phyloP scores from a whole-genome alignment of 2,329 filamentous ascomycete species.

The Talaromyces amestolkiae region DNA sequence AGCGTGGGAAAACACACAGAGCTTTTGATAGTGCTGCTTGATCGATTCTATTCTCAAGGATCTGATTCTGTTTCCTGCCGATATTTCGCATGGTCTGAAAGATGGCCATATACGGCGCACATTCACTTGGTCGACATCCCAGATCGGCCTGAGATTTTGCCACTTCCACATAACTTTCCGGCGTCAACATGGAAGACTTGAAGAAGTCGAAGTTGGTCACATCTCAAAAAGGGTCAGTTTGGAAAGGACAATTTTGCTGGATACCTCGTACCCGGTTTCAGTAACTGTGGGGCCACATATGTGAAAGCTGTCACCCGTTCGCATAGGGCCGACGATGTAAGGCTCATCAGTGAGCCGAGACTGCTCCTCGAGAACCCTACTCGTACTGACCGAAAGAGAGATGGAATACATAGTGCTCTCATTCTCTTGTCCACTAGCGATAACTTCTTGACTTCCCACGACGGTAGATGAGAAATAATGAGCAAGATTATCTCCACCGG shows the following conservation, averaged over 20 bases:
- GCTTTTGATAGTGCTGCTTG: background rate
- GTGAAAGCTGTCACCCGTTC: background rate
- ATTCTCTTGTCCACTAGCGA: background rate
- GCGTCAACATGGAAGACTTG: background rate
- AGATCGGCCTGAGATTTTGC: background rate
- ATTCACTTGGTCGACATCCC: background rate
- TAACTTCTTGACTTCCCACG: background rate
- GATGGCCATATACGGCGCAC: background rate
- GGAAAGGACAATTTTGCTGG: background rate
- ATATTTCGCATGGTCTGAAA: background rate
- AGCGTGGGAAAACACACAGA: background rate
- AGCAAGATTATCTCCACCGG: background rate
- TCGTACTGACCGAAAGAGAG: background rate
- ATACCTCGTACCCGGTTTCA: background rate
- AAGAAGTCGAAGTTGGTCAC: background rate
- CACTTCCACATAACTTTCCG: background rate
- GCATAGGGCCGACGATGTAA: background rate
- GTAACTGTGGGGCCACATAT: background rate
- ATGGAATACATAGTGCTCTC: background rate
- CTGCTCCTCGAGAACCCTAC: background rate
- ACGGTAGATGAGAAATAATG: background rate
- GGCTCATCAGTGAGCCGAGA: background rate
- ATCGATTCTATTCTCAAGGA: background rate
- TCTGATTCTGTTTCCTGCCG: background rate
- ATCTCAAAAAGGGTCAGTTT: background rate